phyloP scores from a whole-genome alignment of 176 grass and related monocot genomes.

The Zizania latifolia region DNA sequence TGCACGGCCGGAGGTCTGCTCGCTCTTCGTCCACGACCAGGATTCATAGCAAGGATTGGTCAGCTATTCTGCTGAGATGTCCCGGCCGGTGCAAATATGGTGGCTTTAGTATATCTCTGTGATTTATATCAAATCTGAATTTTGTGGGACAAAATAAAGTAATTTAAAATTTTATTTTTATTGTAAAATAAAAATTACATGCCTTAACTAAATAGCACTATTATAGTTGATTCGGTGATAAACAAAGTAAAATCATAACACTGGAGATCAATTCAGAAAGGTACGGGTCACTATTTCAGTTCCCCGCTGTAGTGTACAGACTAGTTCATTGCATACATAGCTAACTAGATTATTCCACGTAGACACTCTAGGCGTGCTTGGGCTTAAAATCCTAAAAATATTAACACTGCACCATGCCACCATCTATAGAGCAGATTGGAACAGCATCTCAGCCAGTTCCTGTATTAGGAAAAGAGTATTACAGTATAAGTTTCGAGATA shows the following conservation, averaged over 20 bases:
- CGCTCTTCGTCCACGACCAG: no score
- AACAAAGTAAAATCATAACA: not conserved
- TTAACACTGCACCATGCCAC: not conserved
- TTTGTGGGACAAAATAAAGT: no score
- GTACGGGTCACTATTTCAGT: conserved; percentile 18
- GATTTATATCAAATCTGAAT: no score
- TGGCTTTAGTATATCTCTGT: no score
- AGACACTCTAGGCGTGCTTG: not conserved
- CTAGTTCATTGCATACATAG: conserved; percentile 25
- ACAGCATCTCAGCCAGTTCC: conserved; percentile 82
- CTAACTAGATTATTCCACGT: not conserved
- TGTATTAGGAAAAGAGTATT: conserved; percentile 42
- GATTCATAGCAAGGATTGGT: no score
- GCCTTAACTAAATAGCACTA: no score
- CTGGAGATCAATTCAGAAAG: not conserved
- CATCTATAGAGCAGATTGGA: conserved; percentile 77
- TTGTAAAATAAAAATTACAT: no score
- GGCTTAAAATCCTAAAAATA: conserved; percentile 31
- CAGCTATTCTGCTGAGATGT: no score
- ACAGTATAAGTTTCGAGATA: no score
- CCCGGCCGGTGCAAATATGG: no score
- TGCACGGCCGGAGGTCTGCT: no score
- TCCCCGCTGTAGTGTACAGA: conserved; percentile 25
- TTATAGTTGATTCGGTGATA: not conserved
- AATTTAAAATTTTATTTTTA: no score